Percentiles rank a stretch among this genome's conserved stretches.
Conservation (phyloP, 352 stramenopile genomes). For the Pythium aphanidermatum region DNA sequence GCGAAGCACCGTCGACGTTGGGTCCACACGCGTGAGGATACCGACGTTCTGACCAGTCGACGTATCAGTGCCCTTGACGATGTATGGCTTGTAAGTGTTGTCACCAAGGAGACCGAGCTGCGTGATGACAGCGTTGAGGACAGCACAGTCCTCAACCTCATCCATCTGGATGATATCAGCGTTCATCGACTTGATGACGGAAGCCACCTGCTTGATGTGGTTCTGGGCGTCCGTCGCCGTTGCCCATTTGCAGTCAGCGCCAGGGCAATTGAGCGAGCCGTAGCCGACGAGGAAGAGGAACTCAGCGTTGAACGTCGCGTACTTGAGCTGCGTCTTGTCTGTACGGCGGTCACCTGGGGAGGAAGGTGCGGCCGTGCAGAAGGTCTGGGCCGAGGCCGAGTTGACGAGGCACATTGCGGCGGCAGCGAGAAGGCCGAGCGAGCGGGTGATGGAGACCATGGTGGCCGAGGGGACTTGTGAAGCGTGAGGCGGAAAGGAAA, state of each 20-base stretch:
- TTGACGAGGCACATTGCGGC: constrained; percentile 1
- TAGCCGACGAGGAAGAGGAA: constrained; percentile 49
- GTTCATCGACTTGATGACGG: constrained; percentile 38
- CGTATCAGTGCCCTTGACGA: constrained; percentile 52
- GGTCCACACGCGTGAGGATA: constrained; percentile 59
- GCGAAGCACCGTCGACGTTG: constrained; percentile 38
- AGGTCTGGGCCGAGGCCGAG: constrained; percentile 27
- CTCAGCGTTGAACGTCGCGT: constrained; percentile 57
- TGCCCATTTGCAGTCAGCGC: constrained; percentile 46
- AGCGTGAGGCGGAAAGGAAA: constrained; percentile 19
- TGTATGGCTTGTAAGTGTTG: constrained; percentile 53
- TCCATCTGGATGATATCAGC: constrained; percentile 64
- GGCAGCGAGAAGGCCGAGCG: constrained; percentile 17
- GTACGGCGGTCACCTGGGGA: constrained; percentile 33
- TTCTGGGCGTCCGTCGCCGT: constrained; percentile 28
- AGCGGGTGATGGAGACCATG: constrained; percentile 31
- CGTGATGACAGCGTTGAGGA: constrained; percentile 43
- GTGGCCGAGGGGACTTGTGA: constrained; percentile 5
- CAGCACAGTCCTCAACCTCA: constrained; percentile 56
- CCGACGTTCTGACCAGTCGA: constrained; percentile 62
- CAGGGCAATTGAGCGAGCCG: constrained; percentile 35
- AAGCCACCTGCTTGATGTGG: constrained; percentile 51
- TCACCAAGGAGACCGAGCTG: constrained; percentile 40
- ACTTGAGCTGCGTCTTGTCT: constrained; percentile 50
- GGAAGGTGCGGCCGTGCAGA: constrained; percentile 41